Base-by-base conservation (phyloP, 2,329 filamentous ascomycete genomes). In the Fusarium hainanense region DNA sequence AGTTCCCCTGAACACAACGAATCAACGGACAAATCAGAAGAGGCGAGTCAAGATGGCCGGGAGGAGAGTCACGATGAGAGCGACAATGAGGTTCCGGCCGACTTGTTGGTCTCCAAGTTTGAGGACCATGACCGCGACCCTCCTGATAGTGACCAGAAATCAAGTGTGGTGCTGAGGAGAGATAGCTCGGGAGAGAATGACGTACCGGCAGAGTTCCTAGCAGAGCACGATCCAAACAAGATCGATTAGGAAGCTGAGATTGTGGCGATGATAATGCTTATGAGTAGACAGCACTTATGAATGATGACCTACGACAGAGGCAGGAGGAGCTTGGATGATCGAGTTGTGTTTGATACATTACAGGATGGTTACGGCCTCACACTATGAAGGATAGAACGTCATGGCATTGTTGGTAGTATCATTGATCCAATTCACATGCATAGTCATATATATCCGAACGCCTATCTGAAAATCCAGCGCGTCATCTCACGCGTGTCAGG, bases 141-240 rank as follows among this genome's bases (percentile, higher is more conserved):
- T 28, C 58, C 68, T 32, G 49, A 72, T 62, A 58, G 60, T 28
- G 62, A 68, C 8, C 64, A 48, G 10, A 66, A 61, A 23, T 51
- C 56, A 18, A 65, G 70, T 13, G 66, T 63, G 23, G 48, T 71
- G 3, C 56, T 70, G 10, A 66, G 62, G 49, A 73, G 77, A 52
- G 79, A 79, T 42, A 83, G 80, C 68, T 50, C 60, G 5, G 83
- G 21, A 20, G 11, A 83, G 63, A 52, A 60, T n/a, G 85, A 85
- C 50, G 85, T 88, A 10, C 85, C 86, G 2, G 77, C 78, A 0
- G 85, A 88, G 61, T 87, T 88, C 67, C 68, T 88, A 9, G 82
- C 82, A 13, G 83, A 86, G 70, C 82, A 56, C 9, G 59, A 49
- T 18, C 60, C 64, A 37, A 41, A 58, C 30, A 66, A 66, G 43